Evolutionary conservation across 2,329 filamentous ascomycete genomes (phyloP).

Genomic region (Sporothrix sp.): DNA sequence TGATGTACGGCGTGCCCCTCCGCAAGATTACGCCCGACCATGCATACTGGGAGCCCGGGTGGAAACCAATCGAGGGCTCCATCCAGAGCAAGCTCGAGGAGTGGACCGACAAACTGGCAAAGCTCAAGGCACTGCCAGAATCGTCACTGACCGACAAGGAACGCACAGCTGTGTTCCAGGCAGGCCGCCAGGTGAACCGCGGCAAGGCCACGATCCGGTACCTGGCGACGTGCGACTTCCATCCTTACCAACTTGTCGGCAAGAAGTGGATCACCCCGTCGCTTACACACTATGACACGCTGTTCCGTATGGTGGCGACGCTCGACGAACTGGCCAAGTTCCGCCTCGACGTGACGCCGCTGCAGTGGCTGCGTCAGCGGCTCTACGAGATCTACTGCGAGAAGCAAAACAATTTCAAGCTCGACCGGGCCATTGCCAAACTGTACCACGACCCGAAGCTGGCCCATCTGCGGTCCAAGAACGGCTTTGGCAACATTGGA

Average conservation of each 20-base stretch:
- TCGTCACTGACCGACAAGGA: slow-evolving; percentile 24
- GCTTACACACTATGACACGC: slow-evolving; percentile 44
- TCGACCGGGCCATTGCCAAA: slow-evolving; percentile 41
- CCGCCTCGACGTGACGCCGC: slow-evolving; percentile 40
- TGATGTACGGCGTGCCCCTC: slow-evolving; percentile 44
- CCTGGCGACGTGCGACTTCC: slow-evolving; percentile 39
- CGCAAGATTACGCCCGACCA: slow-evolving; percentile 40
- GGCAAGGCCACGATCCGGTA: slow-evolving; percentile 44
- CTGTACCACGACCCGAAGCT: slow-evolving; percentile 49
- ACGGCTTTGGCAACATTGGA: slow-evolving; percentile 49
- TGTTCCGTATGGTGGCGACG: slow-evolving; percentile 46
- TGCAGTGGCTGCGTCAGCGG: slow-evolving; percentile 49
- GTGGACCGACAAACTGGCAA: slow-evolving; percentile 41
- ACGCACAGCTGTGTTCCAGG: slow-evolving; percentile 40
- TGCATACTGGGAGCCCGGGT: slow-evolving; percentile 47
- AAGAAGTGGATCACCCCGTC: slow-evolving; percentile 40
- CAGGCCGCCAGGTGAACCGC: slow-evolving; percentile 46
- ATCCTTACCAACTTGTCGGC: slow-evolving; percentile 46
- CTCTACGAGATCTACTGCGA: slow-evolving; percentile 39
- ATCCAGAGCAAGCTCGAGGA: slow-evolving; percentile 36
- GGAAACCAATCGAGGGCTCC: slow-evolving; percentile 36
- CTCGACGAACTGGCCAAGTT: slow-evolving; percentile 45
- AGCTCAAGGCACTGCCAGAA: slow-evolving; percentile 28
- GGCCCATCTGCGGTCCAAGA: slow-evolving; percentile 37
- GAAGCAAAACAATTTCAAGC: slow-evolving; percentile 39